Base-by-base conservation (phyloP, 192 early-diverging fungal genomes). In the Linnemannia zychae region DNA sequence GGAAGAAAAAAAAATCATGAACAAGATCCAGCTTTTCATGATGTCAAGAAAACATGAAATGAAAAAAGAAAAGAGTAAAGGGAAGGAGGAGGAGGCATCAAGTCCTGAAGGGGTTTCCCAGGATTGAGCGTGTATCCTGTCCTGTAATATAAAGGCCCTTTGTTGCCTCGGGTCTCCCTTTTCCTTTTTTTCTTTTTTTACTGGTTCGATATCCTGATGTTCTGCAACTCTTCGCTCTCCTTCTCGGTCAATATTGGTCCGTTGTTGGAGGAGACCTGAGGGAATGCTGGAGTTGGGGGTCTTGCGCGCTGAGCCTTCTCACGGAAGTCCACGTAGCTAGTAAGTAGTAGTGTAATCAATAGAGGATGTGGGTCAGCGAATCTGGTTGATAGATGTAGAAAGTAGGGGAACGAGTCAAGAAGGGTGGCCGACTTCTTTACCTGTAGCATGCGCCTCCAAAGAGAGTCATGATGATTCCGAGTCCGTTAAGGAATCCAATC, bases 401-500 rank as follows among this genome's bases (percentile, higher is more conserved):
- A 63, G 34, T 37, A 37, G 11, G 7, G n/a, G 13, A 12, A 6
- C 18, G 12, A 48, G 18, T 17, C 1, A 4, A 74, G 37, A 52
- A n/a, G 6, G 36, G 34, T 36, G 28, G n/a, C n/a, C 15, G 18
- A 28, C 11, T 1, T 49, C 33, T 78, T 74, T 89, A 91, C 90
- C 85, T 93, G 76, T 93, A 93, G 77, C 87, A 93, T 52, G 72
- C 88, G 70, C 93, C 93, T 81, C 90, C 90, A 66, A 88, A 72
- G 48, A 92, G 85, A 12, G 92, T 94, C 52, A 95, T 86, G 28
- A 92, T 69, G 37, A 92, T 96, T 13, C 93, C 94, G 22, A 87
- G 50, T 49, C 80, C 87, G 70, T 95, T 93, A 17, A 90, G 89
- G 60, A 89, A 81, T n/a, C 88, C 94, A 74, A 90, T 92, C 72